Percentiles rank a stretch among this genome's conserved stretches.
phyloP scores from a whole-genome alignment of 2,329 filamentous ascomycete species.

The Penicillium concentricum region DNA sequence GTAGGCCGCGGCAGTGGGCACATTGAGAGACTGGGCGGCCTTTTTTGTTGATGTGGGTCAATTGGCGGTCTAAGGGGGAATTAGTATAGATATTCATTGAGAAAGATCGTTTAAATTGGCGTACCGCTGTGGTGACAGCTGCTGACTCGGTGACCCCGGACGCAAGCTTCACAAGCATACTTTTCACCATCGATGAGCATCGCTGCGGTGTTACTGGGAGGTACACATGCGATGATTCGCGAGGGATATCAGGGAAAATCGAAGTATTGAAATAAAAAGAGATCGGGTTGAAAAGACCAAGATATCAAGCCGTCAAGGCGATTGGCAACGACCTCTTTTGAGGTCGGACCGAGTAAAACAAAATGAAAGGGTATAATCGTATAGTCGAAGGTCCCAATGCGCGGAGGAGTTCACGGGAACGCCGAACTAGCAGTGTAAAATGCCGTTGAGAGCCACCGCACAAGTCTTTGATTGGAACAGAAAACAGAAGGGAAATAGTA shows the following conservation, averaged over 20 bases:
- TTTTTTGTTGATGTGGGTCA: constrained; percentile 96
- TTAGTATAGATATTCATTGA: constrained; percentile 11
- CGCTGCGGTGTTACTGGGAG: constrained; percentile 35
- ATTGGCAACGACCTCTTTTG: constrained; percentile 20
- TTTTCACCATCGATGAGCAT: constrained; percentile 96
- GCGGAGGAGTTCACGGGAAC: constrained; percentile 24
- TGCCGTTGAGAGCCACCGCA: constrained; percentile 4
- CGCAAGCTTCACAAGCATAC: constrained; percentile 96
- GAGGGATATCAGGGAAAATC: constrained; percentile 19
- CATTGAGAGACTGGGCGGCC: constrained; percentile 97
- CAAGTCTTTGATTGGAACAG: constrained; percentile 8
- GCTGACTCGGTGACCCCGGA: constrained; percentile 97
- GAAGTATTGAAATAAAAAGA: constrained; percentile 16
- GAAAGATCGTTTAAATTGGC: constrained; percentile 39
- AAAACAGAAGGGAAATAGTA: constrained; percentile 5
- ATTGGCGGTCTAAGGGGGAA: constrained; percentile 68
- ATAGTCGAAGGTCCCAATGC: constrained; percentile 32
- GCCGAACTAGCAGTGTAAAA: constrained; percentile 7
- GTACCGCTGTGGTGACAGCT: constrained; percentile 94
- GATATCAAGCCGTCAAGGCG: constrained; percentile 35
- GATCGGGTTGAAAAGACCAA: constrained; percentile 8
- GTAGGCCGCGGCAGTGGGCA: constrained; percentile 90
- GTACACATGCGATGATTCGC: constrained; percentile 44
- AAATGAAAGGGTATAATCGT: constrained; percentile 35
- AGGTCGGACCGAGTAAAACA: constrained; percentile 24